Evolutionary conservation across 768 basidiomycete genomes (phyloP).

Genomic region (Phanerochaete sordida): DNA sequence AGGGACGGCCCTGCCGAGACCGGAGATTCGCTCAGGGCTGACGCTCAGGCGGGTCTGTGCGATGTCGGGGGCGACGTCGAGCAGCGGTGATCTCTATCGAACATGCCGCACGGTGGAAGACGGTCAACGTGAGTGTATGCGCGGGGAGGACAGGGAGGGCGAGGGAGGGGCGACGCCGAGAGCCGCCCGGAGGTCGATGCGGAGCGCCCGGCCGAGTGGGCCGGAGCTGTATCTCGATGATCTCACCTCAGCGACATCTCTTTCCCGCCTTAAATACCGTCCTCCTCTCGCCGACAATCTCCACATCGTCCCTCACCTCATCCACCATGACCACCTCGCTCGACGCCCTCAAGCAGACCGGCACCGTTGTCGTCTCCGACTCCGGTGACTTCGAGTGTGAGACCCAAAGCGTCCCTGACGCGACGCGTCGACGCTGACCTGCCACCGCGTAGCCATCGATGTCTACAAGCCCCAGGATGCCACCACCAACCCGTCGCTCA

Average conservation of each 20-base stretch:
- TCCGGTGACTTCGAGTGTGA: constrained; percentile 91
- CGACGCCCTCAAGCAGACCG: constrained; percentile 83
- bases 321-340: constrained; percentile 70
- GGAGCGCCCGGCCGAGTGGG: not conserved
- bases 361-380: constrained; percentile 96
- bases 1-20: too few relatives aligned
- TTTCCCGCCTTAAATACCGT: constrained; percentile 13
- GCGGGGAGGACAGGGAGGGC: not conserved
- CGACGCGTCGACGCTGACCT: constrained; percentile 18
- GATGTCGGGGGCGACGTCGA: too few relatives aligned
- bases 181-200: not conserved
- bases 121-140: not conserved
- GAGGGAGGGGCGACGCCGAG: not conserved
- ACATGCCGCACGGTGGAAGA: not conserved
- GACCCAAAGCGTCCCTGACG: constrained; percentile 17
- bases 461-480: constrained; percentile 98
- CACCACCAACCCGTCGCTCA: constrained; percentile 95
- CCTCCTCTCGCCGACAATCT: constrained; percentile 3
- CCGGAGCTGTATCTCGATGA: constrained; percentile 6
- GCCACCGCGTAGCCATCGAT: constrained; percentile 68
- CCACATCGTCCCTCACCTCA: constrained; percentile 9
- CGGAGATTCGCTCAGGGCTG: too few relatives aligned
- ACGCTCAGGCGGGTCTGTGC: too few relatives aligned
- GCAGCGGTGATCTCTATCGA: too few relatives aligned
- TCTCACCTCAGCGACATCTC: constrained; percentile 6